These are phyloP conservation scores for Diplogelasinospora grovesii DNA, from an alignment of 495 filamentous ascomycete genomes.

Conservation along the genomic window DNA sequence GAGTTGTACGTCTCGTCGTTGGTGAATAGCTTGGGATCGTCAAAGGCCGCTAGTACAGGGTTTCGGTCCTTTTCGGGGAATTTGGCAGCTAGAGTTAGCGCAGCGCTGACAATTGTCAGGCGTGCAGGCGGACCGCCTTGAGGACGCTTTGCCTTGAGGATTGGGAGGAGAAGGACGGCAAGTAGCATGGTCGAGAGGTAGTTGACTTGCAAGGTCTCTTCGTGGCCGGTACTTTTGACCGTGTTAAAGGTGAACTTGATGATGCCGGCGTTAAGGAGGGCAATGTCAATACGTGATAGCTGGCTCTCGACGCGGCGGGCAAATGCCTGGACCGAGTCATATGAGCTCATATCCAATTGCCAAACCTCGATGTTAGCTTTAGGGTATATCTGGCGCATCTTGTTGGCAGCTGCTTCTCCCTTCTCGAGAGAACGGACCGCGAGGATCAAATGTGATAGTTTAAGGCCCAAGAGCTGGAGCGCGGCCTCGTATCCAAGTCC, in stretches of 20 bases:
- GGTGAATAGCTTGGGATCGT: conserved; percentile 34
- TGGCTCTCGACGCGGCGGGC: conserved; percentile 25
- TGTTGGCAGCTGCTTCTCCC: conserved; percentile 37
- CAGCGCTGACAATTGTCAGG: conserved; percentile 37
- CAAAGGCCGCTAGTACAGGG: conserved; percentile 38
- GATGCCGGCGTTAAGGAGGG: conserved; percentile 49
- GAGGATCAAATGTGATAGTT: conserved; percentile 45
- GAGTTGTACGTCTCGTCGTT: conserved; percentile 28
- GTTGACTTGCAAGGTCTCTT: conserved; percentile 40
- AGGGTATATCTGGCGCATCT: conserved; percentile 28
- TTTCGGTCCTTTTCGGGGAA: conserved; percentile 22
- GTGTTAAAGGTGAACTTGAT: conserved; percentile 23
- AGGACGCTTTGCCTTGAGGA: conserved; percentile 32
- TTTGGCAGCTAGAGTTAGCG: conserved; percentile 24
- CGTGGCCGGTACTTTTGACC: conserved; percentile 38
- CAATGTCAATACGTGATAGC: conserved; percentile 40
- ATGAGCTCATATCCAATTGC: conserved; percentile 44
- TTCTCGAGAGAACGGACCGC: conserved; percentile 45
- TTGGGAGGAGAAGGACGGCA: conserved; percentile 41
- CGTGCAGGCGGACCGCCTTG: conserved; percentile 22
- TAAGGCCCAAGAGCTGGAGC: conserved; percentile 39
- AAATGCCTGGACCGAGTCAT: conserved; percentile 42
- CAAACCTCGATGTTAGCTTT: conserved; percentile 46
- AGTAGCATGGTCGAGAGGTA: conserved; percentile 45
- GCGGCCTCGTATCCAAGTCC: conserved; percentile 49